Evolutionary conservation across 2,329 filamentous ascomycete genomes (phyloP).

Genomic region (Cladosporium sphaerospermum): DNA sequence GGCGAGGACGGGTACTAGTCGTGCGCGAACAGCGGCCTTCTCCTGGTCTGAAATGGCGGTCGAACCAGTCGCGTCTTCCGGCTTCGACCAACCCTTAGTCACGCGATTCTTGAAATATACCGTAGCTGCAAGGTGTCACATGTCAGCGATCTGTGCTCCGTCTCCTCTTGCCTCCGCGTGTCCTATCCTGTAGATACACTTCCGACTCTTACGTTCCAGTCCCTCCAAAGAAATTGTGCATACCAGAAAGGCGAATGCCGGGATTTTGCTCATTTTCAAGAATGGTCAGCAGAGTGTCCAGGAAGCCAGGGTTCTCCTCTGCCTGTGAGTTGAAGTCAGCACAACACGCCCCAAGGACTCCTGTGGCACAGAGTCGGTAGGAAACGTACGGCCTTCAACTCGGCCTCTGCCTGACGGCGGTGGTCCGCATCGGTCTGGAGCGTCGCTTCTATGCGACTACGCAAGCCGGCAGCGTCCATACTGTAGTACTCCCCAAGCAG

Average conservation of each 20-base stretch:
- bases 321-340: conserved; percentile 50
- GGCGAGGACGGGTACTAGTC: conserved; percentile 82
- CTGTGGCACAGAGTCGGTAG: background rate
- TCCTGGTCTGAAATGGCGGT: conserved; percentile 74
- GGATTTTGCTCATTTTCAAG: conserved; percentile 81
- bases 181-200: no score
- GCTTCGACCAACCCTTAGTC: conserved; percentile 79
- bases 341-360: conserved; percentile 1
- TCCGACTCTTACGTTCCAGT: no score
- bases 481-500: conserved; percentile 12
- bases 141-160: conserved; percentile 1
- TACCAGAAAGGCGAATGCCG: conserved; percentile 83
- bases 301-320: conserved; percentile 83
- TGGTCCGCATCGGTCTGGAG: conserved; percentile 68
- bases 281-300: conserved; percentile 84
- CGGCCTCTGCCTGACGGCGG: conserved; percentile 69
- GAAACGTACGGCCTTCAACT: conserved; percentile 68
- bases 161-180: no score
- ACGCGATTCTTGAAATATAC: conserved; percentile 98
- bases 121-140: conserved; percentile 56
- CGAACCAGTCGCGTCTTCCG: conserved; percentile 58
- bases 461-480: conserved; percentile 71
- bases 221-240: conserved; percentile 29
- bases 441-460: conserved; percentile 70
- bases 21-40: conserved; percentile 78